These are phyloP conservation scores for Plectosphaerella cucumerina DNA, from an alignment of 2,329 filamentous ascomycete genomes.

Conservation along the genomic window DNA sequence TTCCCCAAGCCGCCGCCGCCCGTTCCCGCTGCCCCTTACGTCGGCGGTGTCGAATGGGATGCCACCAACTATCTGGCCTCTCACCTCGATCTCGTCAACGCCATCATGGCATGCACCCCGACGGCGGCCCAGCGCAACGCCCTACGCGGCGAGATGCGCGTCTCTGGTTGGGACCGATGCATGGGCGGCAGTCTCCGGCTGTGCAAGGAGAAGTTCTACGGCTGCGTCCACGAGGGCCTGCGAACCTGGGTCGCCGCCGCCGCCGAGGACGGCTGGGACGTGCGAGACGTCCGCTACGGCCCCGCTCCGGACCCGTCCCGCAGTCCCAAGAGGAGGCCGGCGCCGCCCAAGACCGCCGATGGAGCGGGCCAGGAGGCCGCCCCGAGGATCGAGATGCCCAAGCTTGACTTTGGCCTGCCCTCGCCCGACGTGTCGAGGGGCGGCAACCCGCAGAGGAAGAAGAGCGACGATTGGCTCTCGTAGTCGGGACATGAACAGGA, in stretches of 20 bases:
- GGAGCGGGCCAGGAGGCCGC: slow-evolving; percentile 43
- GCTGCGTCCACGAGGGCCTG: slow-evolving; percentile 82
- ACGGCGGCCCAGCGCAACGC: slow-evolving; percentile 66
- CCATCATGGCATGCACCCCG: slow-evolving; percentile 77
- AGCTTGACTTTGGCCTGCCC: slow-evolving; percentile 44
- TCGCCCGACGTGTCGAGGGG: slow-evolving; percentile 11
- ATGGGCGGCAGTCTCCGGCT: slow-evolving; percentile 81
- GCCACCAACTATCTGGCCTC: slow-evolving; percentile 94
- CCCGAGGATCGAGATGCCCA: slow-evolving; percentile 59
- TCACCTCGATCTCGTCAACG: slow-evolving; percentile 90
- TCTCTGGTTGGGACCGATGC: slow-evolving; percentile 87
- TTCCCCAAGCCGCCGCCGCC: slow-evolving; percentile 86
- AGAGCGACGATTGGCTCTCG: slow-evolving; percentile 23
- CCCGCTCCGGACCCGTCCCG: slow-evolving; percentile 40
- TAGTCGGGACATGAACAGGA: not conserved
- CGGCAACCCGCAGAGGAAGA: slow-evolving; percentile 20
- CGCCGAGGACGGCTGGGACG: slow-evolving; percentile 82
- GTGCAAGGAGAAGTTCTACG: slow-evolving; percentile 98
- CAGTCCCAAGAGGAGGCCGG: slow-evolving; percentile 39
- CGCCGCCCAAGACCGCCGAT: slow-evolving; percentile 24
- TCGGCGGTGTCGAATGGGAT: slow-evolving; percentile 97
- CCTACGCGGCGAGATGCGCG: slow-evolving; percentile 71
- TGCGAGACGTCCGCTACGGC: slow-evolving; percentile 74
- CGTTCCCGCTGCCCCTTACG: slow-evolving; percentile 90
- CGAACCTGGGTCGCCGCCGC: slow-evolving; percentile 89